Evolutionary conservation across 495 filamentous ascomycete genomes (phyloP), one percentile per base, ranked within the genome.

Genomic region (Lentithecium fluviatile): DNA sequence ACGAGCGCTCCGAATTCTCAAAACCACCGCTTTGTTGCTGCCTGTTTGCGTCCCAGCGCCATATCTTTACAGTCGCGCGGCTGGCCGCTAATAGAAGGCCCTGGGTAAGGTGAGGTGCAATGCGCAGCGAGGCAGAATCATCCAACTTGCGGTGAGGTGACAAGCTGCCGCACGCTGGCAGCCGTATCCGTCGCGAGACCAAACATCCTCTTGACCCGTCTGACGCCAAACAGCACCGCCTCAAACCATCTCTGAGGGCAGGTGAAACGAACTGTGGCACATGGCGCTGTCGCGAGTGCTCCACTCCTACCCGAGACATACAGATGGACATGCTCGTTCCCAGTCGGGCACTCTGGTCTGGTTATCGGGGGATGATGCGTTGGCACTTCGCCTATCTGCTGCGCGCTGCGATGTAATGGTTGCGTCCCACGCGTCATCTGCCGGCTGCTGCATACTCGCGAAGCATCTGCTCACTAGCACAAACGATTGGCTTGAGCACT

Each of bases 401-500:
- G 29, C 29, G 29, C 29, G 29, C 29, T 32, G 29, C 29, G 3
- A 10, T 4, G 10, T 32, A 10, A 32, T 4, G 29, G 29, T 4
- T 32, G 29, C 29, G 3, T 32, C 4, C 29, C 29, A 32, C 4
- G 29, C 29, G 29, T 4, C 29, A 10, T 10, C 29, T 10, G 29
- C 3, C 29, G 29, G 29, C n/a, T n/a, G n/a, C n/a, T n/a, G n/a
- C n/a, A n/a, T n/a, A n/a, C n/a, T n/a, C n/a, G n/a, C n/a, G n/a
- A n/a, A n/a, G n/a, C n/a, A 48, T 21, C 10, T 13, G 25, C 23
- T n/a, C 36, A 24, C 13, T 21, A 19, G 52, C 45, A 11, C 42
- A 59, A 64, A 58, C 55, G 45, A 58, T 59, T 64, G 61, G 61
- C 50, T 53, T 64, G 55, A 58, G 49, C 55, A 7, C 50, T 47